Conservation (phyloP, 371 early-diverging fungal species). For the Choanephora cucurbitarum region DNA sequence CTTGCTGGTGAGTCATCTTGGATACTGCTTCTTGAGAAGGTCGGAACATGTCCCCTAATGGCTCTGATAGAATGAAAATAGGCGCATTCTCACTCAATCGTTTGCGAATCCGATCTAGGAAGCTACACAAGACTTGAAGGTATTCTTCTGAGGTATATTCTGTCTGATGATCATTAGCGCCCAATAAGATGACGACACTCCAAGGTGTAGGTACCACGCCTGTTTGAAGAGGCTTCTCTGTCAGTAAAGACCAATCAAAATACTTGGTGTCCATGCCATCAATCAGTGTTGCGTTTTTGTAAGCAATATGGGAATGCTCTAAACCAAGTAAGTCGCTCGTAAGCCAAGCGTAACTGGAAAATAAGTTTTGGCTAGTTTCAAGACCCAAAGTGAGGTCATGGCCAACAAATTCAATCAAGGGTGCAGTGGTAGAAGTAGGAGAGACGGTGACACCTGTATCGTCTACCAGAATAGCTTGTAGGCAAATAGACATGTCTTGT, state of each 20-base stretch:
- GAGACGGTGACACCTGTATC: constrained; percentile 17
- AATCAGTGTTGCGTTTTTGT: constrained; percentile 30
- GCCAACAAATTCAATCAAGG: constrained; percentile 42
- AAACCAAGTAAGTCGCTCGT: constrained; percentile 27
- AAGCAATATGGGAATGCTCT: constrained; percentile 40
- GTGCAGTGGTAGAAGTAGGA: constrained; percentile 9
- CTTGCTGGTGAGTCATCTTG: constrained; percentile 22
- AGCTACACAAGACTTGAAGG: neutral
- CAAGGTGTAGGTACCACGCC: constrained; percentile 17
- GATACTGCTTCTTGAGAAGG: constrained; percentile 43
- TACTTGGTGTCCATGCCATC: constrained; percentile 40
- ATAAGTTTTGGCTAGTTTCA: constrained; percentile 25
- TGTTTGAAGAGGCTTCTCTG: constrained; percentile 8
- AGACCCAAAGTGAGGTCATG: constrained; percentile 39
- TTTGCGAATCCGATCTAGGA: constrained; percentile 12
- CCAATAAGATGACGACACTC: constrained; percentile 23
- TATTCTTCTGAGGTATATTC: constrained; percentile 16
- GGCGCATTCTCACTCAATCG: constrained; percentile 21
- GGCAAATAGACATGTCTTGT: constrained; percentile 9
- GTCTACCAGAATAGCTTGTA: constrained; percentile 27
- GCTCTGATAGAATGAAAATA: constrained; percentile 45
- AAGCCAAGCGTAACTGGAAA: constrained; percentile 44
- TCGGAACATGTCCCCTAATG: constrained; percentile 38
- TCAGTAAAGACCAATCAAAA: constrained; percentile 23
- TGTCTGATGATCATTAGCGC: constrained; percentile 24